A percentile compares a stretch with the other conserved stretches of the same genome.
Evolutionary conservation across 2,329 filamentous ascomycete species (phyloP).

Genomic region (Coniochaeta pulveracea): DNA sequence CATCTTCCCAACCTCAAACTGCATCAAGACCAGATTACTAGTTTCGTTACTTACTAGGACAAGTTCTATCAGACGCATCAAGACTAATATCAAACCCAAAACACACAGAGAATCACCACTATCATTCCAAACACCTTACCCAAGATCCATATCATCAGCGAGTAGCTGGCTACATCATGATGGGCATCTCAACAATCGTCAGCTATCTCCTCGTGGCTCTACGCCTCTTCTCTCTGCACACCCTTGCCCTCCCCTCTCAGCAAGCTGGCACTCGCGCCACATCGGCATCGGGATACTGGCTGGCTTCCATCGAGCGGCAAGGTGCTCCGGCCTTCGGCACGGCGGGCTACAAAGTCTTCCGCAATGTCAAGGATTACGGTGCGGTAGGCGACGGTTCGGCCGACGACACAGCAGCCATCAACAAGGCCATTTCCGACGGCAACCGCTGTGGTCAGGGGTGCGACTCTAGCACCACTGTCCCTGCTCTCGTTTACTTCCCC

Average conservation of each 20-base stretch:
- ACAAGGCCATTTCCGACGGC: slow-evolving; percentile 66
- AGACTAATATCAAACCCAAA: too few relatives aligned
- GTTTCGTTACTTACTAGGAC: too few relatives aligned
- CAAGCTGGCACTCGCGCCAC: slow-evolving; percentile 7
- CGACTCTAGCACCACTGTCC: slow-evolving; percentile 72
- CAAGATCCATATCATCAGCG: slow-evolving; percentile 9
- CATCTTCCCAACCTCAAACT: too few relatives aligned
- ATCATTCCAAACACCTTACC: slow-evolving; percentile 1
- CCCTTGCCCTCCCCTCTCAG: slow-evolving; percentile 20
- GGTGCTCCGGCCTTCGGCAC: slow-evolving; percentile 54
- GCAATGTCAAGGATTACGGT: slow-evolving; percentile 68
- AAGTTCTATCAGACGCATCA: too few relatives aligned
- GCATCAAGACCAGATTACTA: too few relatives aligned
- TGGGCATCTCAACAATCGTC: slow-evolving; percentile 31
- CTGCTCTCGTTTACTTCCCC: slow-evolving; percentile 86
- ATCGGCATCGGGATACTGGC: slow-evolving; percentile 52
- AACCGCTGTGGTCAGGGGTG: slow-evolving; percentile 71
- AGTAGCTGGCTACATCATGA: slow-evolving; percentile 25
- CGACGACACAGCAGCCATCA: slow-evolving; percentile 86
- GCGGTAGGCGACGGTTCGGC: slow-evolving; percentile 56
- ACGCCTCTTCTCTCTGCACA: slow-evolving; percentile 25
- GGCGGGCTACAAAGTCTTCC: slow-evolving; percentile 57
- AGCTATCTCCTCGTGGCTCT: slow-evolving; percentile 30
- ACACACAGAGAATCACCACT: too few relatives aligned
- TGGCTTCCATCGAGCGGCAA: slow-evolving; percentile 56